Percentiles rank a stretch among this genome's conserved stretches.
These are phyloP conservation scores for Leishmania guyanensis DNA, from an alignment of 208 protist species.

Conservation along the genomic window DNA sequence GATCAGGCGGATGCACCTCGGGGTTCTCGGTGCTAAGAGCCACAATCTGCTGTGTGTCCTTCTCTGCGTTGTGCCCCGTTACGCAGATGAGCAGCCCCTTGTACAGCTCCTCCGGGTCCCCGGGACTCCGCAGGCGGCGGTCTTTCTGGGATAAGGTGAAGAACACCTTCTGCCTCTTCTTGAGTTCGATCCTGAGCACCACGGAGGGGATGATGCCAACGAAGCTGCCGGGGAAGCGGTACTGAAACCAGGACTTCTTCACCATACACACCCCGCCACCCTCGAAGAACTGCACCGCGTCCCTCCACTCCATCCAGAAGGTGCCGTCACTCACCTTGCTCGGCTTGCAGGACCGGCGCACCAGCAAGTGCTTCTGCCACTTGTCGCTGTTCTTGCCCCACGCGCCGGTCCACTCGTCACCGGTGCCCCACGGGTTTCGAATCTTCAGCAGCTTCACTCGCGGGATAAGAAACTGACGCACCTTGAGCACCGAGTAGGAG, in stretches of 20 bases:
- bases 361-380: slow-evolving; percentile 35
- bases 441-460: slow-evolving; percentile 48
- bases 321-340: slow-evolving; percentile 38
- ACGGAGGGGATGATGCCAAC: slow-evolving; percentile 38
- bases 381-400: slow-evolving; percentile 40
- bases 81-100: slow-evolving; percentile 55
- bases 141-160: slow-evolving; percentile 65
- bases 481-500: slow-evolving; percentile 46
- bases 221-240: slow-evolving; percentile 57
- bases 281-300: slow-evolving; percentile 61
- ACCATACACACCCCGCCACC: slow-evolving; percentile 55
- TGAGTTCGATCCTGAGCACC: slow-evolving; percentile 48
- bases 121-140: slow-evolving; percentile 40
- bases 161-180: slow-evolving; percentile 35
- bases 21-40: slow-evolving; percentile 31
- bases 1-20: slow-evolving; percentile 27
- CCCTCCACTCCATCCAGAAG: slow-evolving; percentile 69
- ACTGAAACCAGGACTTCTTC: slow-evolving; percentile 37
- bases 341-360: slow-evolving; percentile 33
- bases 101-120: slow-evolving; percentile 43
- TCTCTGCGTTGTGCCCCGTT: slow-evolving; percentile 16
- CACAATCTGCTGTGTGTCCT: slow-evolving; percentile 21
- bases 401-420: slow-evolving; percentile 42
- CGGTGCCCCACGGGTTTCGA: slow-evolving; percentile 36
- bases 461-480: slow-evolving; percentile 30